These are phyloP conservation scores for Dryas integrifolia DNA, from an alignment of 331 rosid species.

Conservation along the genomic window DNA sequence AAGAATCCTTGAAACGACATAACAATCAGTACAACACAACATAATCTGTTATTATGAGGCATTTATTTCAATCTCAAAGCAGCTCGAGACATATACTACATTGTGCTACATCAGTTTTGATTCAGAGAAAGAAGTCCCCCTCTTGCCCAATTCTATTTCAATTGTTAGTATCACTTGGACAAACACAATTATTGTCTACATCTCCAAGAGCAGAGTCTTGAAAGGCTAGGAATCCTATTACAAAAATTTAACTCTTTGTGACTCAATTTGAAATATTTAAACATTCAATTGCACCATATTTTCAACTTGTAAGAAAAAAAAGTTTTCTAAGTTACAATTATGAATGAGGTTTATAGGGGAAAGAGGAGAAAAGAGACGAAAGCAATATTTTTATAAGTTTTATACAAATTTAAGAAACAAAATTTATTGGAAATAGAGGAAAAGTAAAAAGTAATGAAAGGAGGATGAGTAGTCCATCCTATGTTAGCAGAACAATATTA, in stretches of 20 bases:
- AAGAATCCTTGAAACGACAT: conserved; percentile 14
- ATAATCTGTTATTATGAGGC: not conserved
- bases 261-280: not conserved
- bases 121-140: no score
- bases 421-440: not conserved
- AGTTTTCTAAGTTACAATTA: not conserved
- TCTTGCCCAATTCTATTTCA: no score
- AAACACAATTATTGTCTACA: no score
- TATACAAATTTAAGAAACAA: not conserved
- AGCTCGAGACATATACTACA: no score
- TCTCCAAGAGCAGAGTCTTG: no score
- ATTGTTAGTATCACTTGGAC: no score
- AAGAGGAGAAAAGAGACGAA: not conserved
- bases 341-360: not conserved
- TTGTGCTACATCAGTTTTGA: no score
- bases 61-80: not conserved
- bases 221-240: not conserved
- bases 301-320: no score
- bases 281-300: not conserved
- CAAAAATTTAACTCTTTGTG: not conserved
- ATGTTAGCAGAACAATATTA: not conserved
- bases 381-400: not conserved
- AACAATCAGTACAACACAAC: not conserved
- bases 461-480: not conserved
- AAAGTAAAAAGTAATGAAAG: not conserved